Percentiles rank a stretch among this genome's conserved stretches.
Conservation (phyloP, 2,329 filamentous ascomycete genomes). For the Parastagonospora avenae region DNA sequence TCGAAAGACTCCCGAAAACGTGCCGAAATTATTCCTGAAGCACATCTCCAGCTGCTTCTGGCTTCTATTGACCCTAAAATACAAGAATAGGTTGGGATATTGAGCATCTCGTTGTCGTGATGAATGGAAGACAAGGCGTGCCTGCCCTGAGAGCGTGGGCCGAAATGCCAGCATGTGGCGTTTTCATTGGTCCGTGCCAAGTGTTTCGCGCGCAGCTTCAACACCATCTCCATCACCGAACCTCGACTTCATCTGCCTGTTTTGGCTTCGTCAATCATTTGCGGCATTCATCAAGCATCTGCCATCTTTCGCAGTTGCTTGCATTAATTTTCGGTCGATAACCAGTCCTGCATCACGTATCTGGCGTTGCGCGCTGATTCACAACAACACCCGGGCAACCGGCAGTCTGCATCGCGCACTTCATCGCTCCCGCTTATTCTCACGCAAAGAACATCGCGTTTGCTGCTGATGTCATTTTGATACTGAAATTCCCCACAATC, state of each 20-base stretch:
- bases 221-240: constrained; percentile 21
- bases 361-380: constrained; percentile 14
- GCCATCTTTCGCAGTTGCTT: constrained; percentile 13
- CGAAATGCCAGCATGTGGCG: constrained; percentile 3
- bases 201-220: constrained; percentile 22
- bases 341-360: constrained; percentile 22
- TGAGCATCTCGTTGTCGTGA: constrained; percentile 19
- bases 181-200: constrained; percentile 22
- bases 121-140: constrained; percentile 17
- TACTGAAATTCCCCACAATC: constrained; percentile 11
- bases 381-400: constrained; percentile 29
- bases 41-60: constrained; percentile 3
- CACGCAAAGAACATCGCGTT: constrained; percentile 21
- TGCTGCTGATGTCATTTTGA: constrained; percentile 33
- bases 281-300: constrained; percentile 15
- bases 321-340: constrained; percentile 3
- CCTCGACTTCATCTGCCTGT: constrained; percentile 21
- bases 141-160: not conserved
- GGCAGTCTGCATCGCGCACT: constrained; percentile 24
- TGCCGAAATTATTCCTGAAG: constrained; percentile 12
- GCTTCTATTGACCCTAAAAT: not conserved
- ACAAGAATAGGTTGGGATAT: constrained; percentile 11
- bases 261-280: constrained; percentile 12
- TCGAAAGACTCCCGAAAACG: constrained; percentile 37
- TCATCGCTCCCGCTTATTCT: constrained; percentile 18